Evolutionary conservation across 108 stramenopile genomes (phyloP).

Genomic region (Asterionellopsis glacialis): DNA sequence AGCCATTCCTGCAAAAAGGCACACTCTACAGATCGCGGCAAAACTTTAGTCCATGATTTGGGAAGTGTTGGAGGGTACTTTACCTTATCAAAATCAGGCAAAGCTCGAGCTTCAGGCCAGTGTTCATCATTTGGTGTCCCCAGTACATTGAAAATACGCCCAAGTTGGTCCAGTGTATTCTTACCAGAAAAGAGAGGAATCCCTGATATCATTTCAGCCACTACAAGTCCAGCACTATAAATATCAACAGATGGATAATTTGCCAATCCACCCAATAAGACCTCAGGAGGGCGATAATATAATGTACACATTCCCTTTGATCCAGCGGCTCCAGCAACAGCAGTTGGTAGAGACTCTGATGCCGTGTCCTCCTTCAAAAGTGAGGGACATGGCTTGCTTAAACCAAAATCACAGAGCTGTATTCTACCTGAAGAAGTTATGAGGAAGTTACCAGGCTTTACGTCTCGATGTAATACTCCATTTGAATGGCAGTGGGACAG

Average conservation of each 20-base stretch:
- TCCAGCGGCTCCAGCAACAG: conserved; percentile 5
- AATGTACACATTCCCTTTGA: conserved; percentile 62
- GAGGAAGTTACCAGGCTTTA: conserved; percentile 91
- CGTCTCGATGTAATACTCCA: conserved; percentile 90
- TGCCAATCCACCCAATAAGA: conserved; percentile 51
- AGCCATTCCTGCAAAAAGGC: conserved; percentile 23
- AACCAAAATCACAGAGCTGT: conserved; percentile 77
- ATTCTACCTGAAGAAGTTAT: conserved; percentile 45
- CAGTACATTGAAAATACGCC: conserved; percentile 45
- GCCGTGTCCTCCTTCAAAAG: background rate
- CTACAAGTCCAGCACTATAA: conserved; percentile 59
- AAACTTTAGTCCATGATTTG: conserved; percentile 13
- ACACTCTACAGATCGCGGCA: conserved; percentile 28
- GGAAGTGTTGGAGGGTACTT: conserved; percentile 33
- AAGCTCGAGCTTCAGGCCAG: conserved; percentile 25
- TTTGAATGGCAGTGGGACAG: conserved; percentile 85
- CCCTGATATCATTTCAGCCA: conserved; percentile 50
- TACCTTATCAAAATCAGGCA: conserved; percentile 67
- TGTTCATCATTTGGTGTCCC: conserved; percentile 58
- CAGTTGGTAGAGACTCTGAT: conserved; percentile 3
- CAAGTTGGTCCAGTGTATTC: conserved; percentile 68
- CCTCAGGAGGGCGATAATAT: conserved; percentile 77
- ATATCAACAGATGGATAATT: conserved; percentile 46
- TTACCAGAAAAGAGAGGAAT: conserved; percentile 51
- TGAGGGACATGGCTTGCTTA: conserved; percentile 34